Base-by-base conservation (phyloP, 1,139 yeast species). In the Geotrichum phurueaensis region DNA sequence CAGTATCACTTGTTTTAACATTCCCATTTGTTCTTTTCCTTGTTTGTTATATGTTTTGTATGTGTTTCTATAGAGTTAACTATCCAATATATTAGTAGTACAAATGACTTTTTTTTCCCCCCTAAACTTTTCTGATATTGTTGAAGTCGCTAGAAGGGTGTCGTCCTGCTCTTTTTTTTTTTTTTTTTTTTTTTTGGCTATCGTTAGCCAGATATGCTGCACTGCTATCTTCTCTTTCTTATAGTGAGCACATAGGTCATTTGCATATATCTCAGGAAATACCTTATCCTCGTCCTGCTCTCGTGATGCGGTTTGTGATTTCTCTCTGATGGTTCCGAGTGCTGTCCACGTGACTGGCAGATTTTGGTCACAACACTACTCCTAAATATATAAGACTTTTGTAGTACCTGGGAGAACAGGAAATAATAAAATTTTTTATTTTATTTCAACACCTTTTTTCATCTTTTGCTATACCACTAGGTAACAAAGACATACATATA, bases 391-490 rank as follows among this genome's bases (percentile, higher is more conserved):
- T 27, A 27, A 27, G 31, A 2, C 51, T 3, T 48, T 9, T 5
- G 51, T 18, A 48, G 7, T 3, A 7, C 51, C n/a, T 23, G 18
- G 18, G 48, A 43, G 9, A n/a, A 43, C 48, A 43, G 48, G 10
- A 51, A 51, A n/a, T 25, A 51, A 53, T 22, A 54, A 45, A 54
- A 45, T 47, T 9, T 54, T 43, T 47, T 20, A 33, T n/a, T 12
- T n/a, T 23, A 2, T 45, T 23, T 27, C 51, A 54, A n/a, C 23
- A 18, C 12, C 25, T 9, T 47, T 47, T 12, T 27, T 29, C 48
- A 31, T 7, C 31, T 31, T 27, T 10, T 25, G 36, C 18, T n/a
- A 20, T 27, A 54, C 49, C 9, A 12, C 47, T 47, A 53, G 23
- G 3, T 13, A 31, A 20, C 36, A 18, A 5, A 33, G 6, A 27